These are phyloP conservation scores for Diaporthe ampelina DNA, from an alignment of 2,329 filamentous ascomycete genomes.

Conservation along the genomic window DNA sequence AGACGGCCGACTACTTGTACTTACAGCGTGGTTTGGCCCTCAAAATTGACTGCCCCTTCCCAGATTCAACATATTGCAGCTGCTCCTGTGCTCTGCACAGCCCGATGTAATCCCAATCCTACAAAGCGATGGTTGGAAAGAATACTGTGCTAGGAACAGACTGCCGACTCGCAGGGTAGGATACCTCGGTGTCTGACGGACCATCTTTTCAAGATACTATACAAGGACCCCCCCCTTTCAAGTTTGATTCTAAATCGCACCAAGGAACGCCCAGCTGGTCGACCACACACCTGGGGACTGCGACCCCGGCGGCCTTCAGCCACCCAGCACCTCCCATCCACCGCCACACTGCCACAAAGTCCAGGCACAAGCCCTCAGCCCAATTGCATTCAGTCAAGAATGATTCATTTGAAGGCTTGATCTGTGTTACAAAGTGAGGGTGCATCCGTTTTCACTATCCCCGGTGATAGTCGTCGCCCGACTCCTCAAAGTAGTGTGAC, in stretches of 20 bases:
- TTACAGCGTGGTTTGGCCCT: neutral
- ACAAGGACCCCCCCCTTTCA: neutral
- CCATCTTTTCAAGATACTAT: neutral
- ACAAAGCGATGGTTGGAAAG: too few relatives aligned
- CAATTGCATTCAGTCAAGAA: too few relatives aligned
- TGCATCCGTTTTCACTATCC: slow-evolving; percentile 15
- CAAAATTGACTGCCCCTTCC: too few relatives aligned
- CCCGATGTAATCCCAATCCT: neutral
- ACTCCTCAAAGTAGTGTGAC: slow-evolving; percentile 41
- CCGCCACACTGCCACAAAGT: neutral
- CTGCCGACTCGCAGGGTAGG: neutral
- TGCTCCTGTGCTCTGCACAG: neutral
- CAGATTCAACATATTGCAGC: neutral
- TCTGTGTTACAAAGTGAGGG: too few relatives aligned
- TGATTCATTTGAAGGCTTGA: too few relatives aligned
- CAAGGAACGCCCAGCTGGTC: neutral
- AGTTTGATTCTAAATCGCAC: neutral
- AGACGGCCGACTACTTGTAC: neutral
- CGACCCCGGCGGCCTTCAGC: neutral
- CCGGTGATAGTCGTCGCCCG: slow-evolving; percentile 37
- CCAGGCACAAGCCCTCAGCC: neutral
- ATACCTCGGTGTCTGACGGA: neutral
- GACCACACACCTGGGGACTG: too few relatives aligned
- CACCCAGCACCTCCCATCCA: neutral
- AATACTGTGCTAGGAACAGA: neutral